phyloP scores from a whole-genome alignment of 1,139 yeast genomes.

The Nakaseomyces glabratus region DNA sequence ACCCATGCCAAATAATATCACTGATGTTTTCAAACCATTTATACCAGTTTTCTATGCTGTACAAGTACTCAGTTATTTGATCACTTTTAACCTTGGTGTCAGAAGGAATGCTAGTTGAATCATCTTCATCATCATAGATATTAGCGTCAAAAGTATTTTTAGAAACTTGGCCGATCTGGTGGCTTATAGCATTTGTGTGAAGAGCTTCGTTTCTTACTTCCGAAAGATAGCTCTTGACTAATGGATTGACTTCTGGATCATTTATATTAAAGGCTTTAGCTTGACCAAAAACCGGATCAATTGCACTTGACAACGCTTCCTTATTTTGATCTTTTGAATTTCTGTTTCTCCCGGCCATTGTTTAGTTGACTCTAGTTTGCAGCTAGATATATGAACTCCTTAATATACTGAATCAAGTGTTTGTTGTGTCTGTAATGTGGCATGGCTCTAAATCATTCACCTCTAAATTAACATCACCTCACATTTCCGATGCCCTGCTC shows the following conservation, averaged over 20 bases:
- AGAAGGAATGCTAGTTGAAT: not conserved
- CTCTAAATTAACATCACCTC: too few relatives aligned
- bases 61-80: constrained; percentile 8
- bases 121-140: constrained; percentile 22
- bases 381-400: too few relatives aligned
- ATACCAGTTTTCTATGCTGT: constrained; percentile 10
- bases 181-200: constrained; percentile 17
- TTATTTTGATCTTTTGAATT: too few relatives aligned
- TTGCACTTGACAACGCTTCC: too few relatives aligned
- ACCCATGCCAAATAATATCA: constrained; percentile 8
- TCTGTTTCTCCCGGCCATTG: too few relatives aligned
- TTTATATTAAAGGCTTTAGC: constrained; percentile 21
- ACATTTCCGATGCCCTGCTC: too few relatives aligned
- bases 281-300: constrained; percentile 29
- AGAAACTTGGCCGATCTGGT: not conserved
- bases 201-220: constrained; percentile 27
- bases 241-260: constrained; percentile 23
- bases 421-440: too few relatives aligned
- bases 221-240: constrained; percentile 19
- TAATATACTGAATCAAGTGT: too few relatives aligned
- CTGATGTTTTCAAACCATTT: constrained; percentile 15
- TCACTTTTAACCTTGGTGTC: not conserved
- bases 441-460: too few relatives aligned
- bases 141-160: constrained; percentile 12
- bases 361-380: too few relatives aligned